phyloP scores from a whole-genome alignment of 768 basidiomycete species.

The Pisolithus tinctorius region DNA sequence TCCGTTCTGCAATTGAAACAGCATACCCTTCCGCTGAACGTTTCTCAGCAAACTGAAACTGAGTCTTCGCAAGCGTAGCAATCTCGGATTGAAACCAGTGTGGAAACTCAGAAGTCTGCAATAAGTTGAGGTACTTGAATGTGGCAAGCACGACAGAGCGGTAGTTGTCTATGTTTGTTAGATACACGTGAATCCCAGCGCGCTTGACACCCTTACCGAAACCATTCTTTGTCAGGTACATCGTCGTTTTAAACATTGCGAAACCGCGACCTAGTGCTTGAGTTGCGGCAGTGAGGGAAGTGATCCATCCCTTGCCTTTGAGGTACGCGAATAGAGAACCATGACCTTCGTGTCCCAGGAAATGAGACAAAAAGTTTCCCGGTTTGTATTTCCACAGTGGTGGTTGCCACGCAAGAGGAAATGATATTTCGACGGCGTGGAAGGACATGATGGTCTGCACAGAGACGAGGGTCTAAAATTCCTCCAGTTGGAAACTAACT shows the following conservation, averaged over 20 bases:
- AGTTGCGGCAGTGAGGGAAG: slow-evolving; percentile 60
- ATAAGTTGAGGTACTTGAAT: slow-evolving; percentile 74
- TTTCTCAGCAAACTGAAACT: slow-evolving; percentile 87
- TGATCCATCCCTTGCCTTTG: slow-evolving; percentile 85
- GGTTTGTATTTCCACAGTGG: slow-evolving; percentile 77
- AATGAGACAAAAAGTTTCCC: slow-evolving; percentile 65
- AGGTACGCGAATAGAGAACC: slow-evolving; percentile 89
- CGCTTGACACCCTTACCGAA: slow-evolving; percentile 50
- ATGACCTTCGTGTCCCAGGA: slow-evolving; percentile 88
- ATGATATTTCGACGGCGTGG: slow-evolving; percentile 76
- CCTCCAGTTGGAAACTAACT: slow-evolving; percentile 8
- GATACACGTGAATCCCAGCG: neutral
- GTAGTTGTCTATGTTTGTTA: slow-evolving; percentile 55
- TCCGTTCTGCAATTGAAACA: slow-evolving; percentile 61
- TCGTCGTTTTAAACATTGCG: slow-evolving; percentile 80
- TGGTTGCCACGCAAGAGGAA: slow-evolving; percentile 69
- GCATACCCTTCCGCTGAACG: slow-evolving; percentile 75
- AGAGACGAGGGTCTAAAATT: slow-evolving; percentile 63
- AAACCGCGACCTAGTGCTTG: slow-evolving; percentile 76
- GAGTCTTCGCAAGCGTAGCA: slow-evolving; percentile 59
- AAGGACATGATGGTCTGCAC: slow-evolving; percentile 88
- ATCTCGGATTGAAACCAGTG: slow-evolving; percentile 73
- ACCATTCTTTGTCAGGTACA: slow-evolving; percentile 78
- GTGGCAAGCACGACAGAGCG: slow-evolving; percentile 58
- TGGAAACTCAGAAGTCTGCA: slow-evolving; percentile 55